Percentiles rank a stretch among this genome's conserved stretches.
phyloP scores from a whole-genome alignment of 2,329 filamentous ascomycete species.

The Drechslerella dactyloides region DNA sequence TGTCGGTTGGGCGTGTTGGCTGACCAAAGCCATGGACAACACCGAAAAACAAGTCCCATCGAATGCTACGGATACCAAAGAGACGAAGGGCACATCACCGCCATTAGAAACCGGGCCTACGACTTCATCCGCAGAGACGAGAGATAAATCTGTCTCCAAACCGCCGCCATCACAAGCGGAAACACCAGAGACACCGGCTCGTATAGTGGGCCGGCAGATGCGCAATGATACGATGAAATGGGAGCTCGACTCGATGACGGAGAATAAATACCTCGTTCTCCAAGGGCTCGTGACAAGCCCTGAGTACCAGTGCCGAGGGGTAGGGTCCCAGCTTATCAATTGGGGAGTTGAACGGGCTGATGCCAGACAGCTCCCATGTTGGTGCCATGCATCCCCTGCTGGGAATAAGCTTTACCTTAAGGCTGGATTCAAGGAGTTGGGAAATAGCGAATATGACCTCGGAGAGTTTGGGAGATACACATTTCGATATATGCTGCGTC shows the following conservation, averaged over 20 bases:
- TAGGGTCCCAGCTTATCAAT: conserved; percentile 21
- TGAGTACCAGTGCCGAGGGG: conserved; percentile 18
- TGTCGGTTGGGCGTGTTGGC: conserved; percentile 24
- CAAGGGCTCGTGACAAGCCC: conserved; percentile 18
- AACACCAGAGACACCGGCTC: conserved; percentile 12
- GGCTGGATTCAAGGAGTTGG: conserved; percentile 23
- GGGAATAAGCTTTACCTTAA: conserved; percentile 23
- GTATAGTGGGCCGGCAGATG: conserved; percentile 19
- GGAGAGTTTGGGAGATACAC: conserved; percentile 23
- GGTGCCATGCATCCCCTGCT: conserved; percentile 26
- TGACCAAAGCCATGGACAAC: conserved; percentile 13
- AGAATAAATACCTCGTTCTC: conserved; percentile 19
- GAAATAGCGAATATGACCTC: conserved; percentile 23
- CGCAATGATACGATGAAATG: conserved; percentile 15
- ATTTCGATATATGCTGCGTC: conserved; percentile 26
- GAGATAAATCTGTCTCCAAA: too few species aligned
- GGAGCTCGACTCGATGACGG: conserved; percentile 19
- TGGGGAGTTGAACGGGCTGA: conserved; percentile 25
- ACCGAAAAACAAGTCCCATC: conserved; percentile 1
- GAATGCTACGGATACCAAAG: not conserved
- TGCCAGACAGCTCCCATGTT: conserved; percentile 11
- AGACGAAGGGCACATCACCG: not conserved
- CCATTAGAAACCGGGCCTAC: not conserved
- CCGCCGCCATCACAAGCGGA: conserved; percentile 1
- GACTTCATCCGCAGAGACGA: not conserved